phyloP scores from a whole-genome alignment of 495 filamentous ascomycete genomes.

The Emericellopsis terricola region DNA sequence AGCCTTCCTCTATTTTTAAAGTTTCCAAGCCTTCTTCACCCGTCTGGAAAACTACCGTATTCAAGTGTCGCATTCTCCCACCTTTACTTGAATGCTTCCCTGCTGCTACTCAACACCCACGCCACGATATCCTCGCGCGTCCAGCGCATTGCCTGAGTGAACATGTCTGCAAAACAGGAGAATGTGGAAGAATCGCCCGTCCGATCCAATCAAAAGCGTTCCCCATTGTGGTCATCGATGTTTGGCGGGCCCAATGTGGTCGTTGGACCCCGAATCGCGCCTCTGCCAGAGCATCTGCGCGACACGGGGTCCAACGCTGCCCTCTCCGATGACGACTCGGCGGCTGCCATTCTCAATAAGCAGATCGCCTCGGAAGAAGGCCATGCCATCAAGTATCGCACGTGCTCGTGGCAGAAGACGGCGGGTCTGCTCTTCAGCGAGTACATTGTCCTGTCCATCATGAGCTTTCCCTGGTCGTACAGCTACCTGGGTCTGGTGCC shows the following conservation, averaged over 20 bases:
- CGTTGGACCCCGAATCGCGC: slow-evolving; percentile 26
- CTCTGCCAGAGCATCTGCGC: slow-evolving; percentile 15
- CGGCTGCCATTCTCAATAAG: slow-evolving; percentile 37
- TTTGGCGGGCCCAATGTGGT: slow-evolving; percentile 18
- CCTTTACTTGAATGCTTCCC: no score
- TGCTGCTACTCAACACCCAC: no score
- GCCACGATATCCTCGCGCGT: no score
- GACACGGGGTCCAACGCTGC: slow-evolving; percentile 17
- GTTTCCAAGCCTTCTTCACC: no score
- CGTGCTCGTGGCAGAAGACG: slow-evolving; percentile 86
- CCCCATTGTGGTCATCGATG: no score
- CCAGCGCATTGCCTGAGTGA: no score
- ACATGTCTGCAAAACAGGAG: no score
- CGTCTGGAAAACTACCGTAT: no score
- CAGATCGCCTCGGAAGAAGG: slow-evolving; percentile 65
- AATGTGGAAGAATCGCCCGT: no score
- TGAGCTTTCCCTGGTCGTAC: slow-evolving; percentile 87
- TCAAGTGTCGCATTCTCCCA: no score
- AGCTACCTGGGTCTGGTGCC: slow-evolving; percentile 74
- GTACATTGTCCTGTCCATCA: slow-evolving; percentile 86
- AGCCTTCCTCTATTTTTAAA: no score
- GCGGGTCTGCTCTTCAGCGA: slow-evolving; percentile 76
- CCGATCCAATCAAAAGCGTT: no score
- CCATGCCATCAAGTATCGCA: slow-evolving; percentile 71
- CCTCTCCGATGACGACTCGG: slow-evolving; percentile 21